phyloP scores from a whole-genome alignment of 768 basidiomycete species.

The Nidularia pulvinata region DNA sequence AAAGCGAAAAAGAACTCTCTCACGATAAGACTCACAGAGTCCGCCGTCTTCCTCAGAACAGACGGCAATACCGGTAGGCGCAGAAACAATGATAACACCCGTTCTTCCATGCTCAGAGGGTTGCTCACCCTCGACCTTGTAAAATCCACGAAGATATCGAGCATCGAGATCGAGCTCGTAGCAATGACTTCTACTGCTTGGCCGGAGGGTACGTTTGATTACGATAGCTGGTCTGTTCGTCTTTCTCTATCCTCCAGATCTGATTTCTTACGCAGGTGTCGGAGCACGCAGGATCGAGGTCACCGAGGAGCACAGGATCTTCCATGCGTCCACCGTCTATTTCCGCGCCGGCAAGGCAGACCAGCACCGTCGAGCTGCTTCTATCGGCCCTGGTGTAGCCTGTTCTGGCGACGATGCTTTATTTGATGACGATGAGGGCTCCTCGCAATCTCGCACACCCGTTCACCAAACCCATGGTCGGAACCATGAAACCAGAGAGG shows the following conservation, averaged over 20 bases:
- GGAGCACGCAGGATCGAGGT: conserved; percentile 77
- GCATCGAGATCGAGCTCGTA: conserved; percentile 79
- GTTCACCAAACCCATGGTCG: not conserved
- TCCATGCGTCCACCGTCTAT: conserved; percentile 69
- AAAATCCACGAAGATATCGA: conserved; percentile 85
- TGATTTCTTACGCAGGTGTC: conserved; percentile 36
- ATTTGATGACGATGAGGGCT: conserved; percentile 25
- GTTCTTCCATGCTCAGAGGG: conserved; percentile 62
- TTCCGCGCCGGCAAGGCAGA: conserved; percentile 57
- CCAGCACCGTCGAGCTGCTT: conserved; percentile 29
- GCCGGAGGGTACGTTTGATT: conserved; percentile 72
- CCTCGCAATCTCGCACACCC: not conserved
- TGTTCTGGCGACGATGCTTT: conserved; percentile 24
- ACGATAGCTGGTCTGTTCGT: not conserved
- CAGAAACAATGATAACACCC: conserved; percentile 18
- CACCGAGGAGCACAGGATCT: conserved; percentile 75
- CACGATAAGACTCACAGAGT: conserved; percentile 66
- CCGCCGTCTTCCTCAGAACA: conserved; percentile 67
- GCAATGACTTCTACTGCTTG: conserved; percentile 75
- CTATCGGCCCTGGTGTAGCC: conserved; percentile 47
- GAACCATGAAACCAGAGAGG: too few species aligned
- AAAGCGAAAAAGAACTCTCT: conserved; percentile 37
- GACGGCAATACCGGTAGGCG: conserved; percentile 35
- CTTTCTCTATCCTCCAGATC: not conserved
- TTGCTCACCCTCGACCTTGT: conserved; percentile 52